Percentiles rank a stretch among this genome's conserved stretches.
Evolutionary conservation across 306 rosid species (phyloP).

Genomic region (Luffa acutangula): DNA sequence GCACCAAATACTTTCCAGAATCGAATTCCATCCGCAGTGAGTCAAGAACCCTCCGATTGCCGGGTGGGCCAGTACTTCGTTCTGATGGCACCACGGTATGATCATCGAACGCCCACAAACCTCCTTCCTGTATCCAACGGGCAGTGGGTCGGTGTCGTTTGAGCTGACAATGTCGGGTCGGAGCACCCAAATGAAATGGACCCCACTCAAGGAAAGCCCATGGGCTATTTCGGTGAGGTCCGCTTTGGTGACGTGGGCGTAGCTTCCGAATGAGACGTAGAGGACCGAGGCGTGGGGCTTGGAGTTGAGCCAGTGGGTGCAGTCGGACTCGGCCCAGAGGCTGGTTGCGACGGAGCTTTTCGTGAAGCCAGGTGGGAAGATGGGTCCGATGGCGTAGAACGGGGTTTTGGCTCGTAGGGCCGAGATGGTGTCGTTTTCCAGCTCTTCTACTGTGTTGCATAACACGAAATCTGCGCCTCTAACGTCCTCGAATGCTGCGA

Average conservation of each 20-base stretch:
- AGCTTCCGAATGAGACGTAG: slow-evolving; percentile 53
- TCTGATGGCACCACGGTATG: slow-evolving; percentile 49
- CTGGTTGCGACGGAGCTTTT: slow-evolving; percentile 34
- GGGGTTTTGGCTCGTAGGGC: slow-evolving; percentile 20
- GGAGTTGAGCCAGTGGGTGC: slow-evolving; percentile 47
- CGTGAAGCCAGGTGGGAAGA: slow-evolving; percentile 35
- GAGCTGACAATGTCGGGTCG: slow-evolving; percentile 48
- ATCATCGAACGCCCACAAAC: slow-evolving; percentile 25
- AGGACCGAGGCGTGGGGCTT: slow-evolving; percentile 38
- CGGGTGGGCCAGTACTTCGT: slow-evolving; percentile 31
- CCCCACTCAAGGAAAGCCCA: slow-evolving; percentile 33
- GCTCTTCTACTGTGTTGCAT: slow-evolving; percentile 38
- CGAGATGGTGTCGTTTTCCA: slow-evolving; percentile 27
- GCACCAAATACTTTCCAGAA: slow-evolving; percentile 44
- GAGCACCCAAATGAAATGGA: slow-evolving; percentile 40
- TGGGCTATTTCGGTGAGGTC: slow-evolving; percentile 28
- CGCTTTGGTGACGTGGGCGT: slow-evolving; percentile 25
- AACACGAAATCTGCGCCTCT: slow-evolving; percentile 33
- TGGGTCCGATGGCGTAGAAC: slow-evolving; percentile 50
- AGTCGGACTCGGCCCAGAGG: slow-evolving; percentile 51
- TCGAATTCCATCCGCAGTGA: slow-evolving; percentile 61
- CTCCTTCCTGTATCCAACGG: slow-evolving; percentile 25
- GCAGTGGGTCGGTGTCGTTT: slow-evolving; percentile 25
- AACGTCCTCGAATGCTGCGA: slow-evolving; percentile 27
- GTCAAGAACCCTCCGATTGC: slow-evolving; percentile 44